Evolutionary conservation across 2,329 filamentous ascomycete species (phyloP).

Genomic region (Sclerotinia nivalis): DNA sequence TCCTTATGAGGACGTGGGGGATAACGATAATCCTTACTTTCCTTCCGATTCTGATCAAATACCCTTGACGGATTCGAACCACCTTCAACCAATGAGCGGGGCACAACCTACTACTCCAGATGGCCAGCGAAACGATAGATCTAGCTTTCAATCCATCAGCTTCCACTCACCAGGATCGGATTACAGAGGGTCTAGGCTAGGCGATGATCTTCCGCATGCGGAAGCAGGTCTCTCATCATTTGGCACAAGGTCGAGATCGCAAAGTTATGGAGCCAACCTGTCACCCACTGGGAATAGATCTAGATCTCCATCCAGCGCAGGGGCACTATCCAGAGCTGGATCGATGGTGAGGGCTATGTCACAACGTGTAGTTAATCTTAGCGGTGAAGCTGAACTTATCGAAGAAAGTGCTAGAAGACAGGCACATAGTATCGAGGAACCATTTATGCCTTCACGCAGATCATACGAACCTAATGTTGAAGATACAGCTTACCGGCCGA

Average conservation of each 20-base stretch:
- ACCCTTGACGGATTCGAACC: conserved; percentile 58
- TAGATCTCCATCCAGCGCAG: conserved; percentile 63
- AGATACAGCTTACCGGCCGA: conserved; percentile 31
- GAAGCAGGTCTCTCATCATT: conserved; percentile 54
- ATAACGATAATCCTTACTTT: conserved; percentile 42
- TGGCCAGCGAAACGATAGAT: conserved; percentile 50
- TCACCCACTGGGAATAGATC: conserved; percentile 51
- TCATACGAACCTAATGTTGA: conserved; percentile 42
- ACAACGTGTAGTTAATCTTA: conserved; percentile 95
- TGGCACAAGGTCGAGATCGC: conserved; percentile 49
- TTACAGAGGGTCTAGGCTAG: conserved; percentile 50
- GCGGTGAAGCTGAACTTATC: conserved; percentile 82
- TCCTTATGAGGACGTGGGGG: conserved; percentile 33
- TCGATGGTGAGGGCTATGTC: conserved; percentile 86
- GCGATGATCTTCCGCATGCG: conserved; percentile 60
- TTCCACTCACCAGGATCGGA: conserved; percentile 46
- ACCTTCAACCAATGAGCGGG: conserved; percentile 58
- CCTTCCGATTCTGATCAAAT: conserved; percentile 54
- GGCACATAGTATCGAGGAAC: conserved; percentile 18
- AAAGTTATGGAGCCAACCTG: conserved; percentile 59
- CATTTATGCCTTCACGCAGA: conserved; percentile 29
- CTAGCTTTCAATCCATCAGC: conserved; percentile 55
- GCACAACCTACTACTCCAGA: conserved; percentile 42
- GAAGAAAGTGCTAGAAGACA: conserved; percentile 57
- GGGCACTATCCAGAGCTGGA: conserved; percentile 67